Base-by-base conservation (phyloP, 305 asterid genomes). In the Salvia sclarea region DNA sequence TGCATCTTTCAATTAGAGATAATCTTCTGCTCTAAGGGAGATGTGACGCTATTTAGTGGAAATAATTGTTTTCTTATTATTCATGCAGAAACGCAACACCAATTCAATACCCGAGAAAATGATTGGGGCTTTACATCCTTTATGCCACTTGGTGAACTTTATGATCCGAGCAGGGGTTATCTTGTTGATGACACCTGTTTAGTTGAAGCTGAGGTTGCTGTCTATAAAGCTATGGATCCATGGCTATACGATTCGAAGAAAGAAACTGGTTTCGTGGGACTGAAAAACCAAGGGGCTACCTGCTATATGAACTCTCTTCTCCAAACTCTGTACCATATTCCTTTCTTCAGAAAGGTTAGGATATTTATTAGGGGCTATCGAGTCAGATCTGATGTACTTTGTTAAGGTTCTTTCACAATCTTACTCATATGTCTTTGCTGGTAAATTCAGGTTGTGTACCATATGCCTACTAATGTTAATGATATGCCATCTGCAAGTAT, bases 301-400 rank as follows among this genome's bases (percentile, higher is more conserved):
- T 83, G 88, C 73, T 85, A 85, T 74, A 82, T 85, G 87, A 85
- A 85, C 75, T 85, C 91, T 61, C 85, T 85, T 61, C 84, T 85
- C 43, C 91, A 83, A 69, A 81, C 87, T 38, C 66, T 85, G 43
- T 85, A 81, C 73, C 88, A 85, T 74, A 80, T 83, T 65, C 91
- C 91, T 67, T 86, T 58, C 69, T 86, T 86, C 76, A 78, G 89
- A 76, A 83, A 82, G 87, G 92, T 86, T 64, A 66, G 85, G 70
- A 67, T 70, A 63, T 70, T 66, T 60, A 21, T 76, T 49, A 37
- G 68, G 40, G 30, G 37, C 49, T 55, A 3, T 72, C 56, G 57
- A 22, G 16, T 62, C 25, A 33, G 52, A 25, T 61, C 24, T 57
- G 62, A 53, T 53, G 58, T 74, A 68, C 33, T 48, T 73, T 53